Base-by-base conservation (phyloP, 768 basidiomycete species). In the Daedaleopsis sinensis region DNA sequence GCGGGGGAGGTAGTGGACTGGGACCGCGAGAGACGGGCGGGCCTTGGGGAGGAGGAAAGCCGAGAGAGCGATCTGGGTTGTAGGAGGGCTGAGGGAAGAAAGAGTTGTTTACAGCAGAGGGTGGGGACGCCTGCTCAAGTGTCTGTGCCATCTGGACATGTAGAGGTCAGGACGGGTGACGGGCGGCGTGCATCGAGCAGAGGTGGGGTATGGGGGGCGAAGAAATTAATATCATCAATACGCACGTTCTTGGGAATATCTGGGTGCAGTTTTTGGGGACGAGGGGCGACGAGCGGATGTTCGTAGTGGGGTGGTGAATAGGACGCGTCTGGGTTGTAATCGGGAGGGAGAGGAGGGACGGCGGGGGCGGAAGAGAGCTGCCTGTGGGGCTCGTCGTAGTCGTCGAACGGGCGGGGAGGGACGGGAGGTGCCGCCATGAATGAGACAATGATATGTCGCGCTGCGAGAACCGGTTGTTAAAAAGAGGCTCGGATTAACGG, bases 251-350 rank as follows among this genome's bases (percentile, higher is more conserved):
- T 79, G 19, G 88, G 85, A 0, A 90, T 70, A 62, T 77, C 79
- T 11, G 85, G 85, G 65, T 87, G 84, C 13, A 87, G 58, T 43
- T 84, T 81, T 65, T 88, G 85, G 0, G 90, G 88, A 12, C 85
- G 78, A 5, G 90, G 90, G 0, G 90, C 90, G 2, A 81, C 81
- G 19, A 90, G 73, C 4, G 88, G 79, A 61, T 84, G 67, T 64
- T 80, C 80, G 60, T 79, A 84, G 63, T 86, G 84, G 13, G 80
- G 85, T 0, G 72, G 75, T 3, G 82, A 80, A 19, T 65, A 69
- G 16, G 70, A 66, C 21, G 69, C 61, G 12, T 66, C 62, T 32
- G 58, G 65, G 57, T 69, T 67, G 53, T 80, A 74, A 52, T 74
- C 72, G 8, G 80, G 76, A 7, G 84, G 82, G 6, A 79, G 73